Percentiles rank a stretch among this genome's conserved stretches.
Evolutionary conservation across 1,284 basidiomycete genomes (phyloP).

Genomic region (Cutaneotrichosporon cyanovorans): DNA sequence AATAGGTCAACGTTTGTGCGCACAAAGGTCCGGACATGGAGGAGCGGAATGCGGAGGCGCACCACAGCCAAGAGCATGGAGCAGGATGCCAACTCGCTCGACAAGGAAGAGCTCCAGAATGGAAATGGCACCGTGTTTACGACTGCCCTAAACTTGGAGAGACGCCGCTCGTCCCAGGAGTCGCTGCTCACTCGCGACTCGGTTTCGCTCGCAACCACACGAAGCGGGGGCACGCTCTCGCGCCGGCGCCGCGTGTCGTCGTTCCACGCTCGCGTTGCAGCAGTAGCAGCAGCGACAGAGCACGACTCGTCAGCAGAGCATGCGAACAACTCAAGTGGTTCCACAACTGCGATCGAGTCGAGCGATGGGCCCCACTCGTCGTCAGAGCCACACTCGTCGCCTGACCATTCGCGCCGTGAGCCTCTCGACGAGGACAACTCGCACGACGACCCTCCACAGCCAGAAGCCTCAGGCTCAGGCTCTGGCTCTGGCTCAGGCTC

Average conservation of each 20-base stretch:
- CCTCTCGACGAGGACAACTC: no score
- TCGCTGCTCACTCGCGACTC: conserved; percentile 2
- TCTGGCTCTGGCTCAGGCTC: no score
- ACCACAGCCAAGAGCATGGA: conserved; percentile 7
- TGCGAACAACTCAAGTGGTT: not conserved
- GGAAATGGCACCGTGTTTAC: not conserved
- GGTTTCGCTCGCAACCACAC: not conserved
- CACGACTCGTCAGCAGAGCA: no score
- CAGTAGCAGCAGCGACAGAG: no score
- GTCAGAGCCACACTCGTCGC: no score
- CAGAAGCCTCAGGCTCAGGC: no score
- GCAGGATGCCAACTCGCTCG: not conserved
- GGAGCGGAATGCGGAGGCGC: conserved; percentile 19
- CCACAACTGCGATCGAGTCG: not conserved
- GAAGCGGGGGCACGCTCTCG: no score
- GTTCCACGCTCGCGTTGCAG: no score
- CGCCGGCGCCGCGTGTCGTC: no score
- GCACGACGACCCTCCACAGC: not conserved
- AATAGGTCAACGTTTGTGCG: conserved; percentile 19
- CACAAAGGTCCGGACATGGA: conserved; percentile 35
- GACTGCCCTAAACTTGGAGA: not conserved
- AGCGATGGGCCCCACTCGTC: conserved; percentile 1
- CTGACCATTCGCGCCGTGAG: no score
- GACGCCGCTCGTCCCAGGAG: not conserved
- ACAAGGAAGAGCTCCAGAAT: not conserved